phyloP scores from a whole-genome alignment of 1,139 yeast species.

The Blastobotrys ciferrii region DNA sequence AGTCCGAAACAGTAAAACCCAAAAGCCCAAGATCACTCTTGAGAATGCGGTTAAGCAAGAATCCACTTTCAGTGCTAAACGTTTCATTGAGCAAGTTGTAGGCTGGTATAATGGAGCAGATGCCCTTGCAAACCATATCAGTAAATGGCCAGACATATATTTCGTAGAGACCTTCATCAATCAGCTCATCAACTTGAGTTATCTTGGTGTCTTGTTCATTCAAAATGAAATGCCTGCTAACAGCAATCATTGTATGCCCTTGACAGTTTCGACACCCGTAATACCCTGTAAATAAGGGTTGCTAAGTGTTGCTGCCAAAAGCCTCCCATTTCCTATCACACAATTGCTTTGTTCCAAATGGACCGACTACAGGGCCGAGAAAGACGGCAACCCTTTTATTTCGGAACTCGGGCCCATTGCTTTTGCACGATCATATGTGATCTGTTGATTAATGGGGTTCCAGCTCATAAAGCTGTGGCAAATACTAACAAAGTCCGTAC shows the following conservation, averaged over 20 bases:
- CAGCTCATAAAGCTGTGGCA: conserved; percentile 60
- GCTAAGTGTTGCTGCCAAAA: conserved; percentile 58
- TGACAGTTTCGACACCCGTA: conserved; percentile 52
- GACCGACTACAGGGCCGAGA: conserved; percentile 62
- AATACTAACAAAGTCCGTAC: conserved; percentile 56
- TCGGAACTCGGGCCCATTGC: conserved; percentile 58
- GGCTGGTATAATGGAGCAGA: conserved; percentile 61
- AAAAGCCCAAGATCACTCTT: conserved; percentile 66
- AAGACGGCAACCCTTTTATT: conserved; percentile 57
- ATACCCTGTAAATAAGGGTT: conserved; percentile 66
- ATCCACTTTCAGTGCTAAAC: conserved; percentile 61
- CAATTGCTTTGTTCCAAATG: conserved; percentile 58
- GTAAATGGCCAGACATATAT: conserved; percentile 67
- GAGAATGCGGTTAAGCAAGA: conserved; percentile 52
- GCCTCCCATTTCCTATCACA: conserved; percentile 70
- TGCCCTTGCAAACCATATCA: conserved; percentile 59
- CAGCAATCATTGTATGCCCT: conserved; percentile 59
- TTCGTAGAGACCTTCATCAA: conserved; percentile 65
- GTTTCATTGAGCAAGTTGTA: conserved; percentile 59
- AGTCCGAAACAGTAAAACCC: conserved; percentile 64
- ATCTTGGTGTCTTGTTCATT: conserved; percentile 54
- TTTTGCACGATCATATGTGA: conserved; percentile 52
- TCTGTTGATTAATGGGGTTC: conserved; percentile 56
- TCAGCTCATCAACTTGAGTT: conserved; percentile 36
- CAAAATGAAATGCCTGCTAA: conserved; percentile 55